Evolutionary conservation across 495 filamentous ascomycete genomes (phyloP).

Genomic region (Copromyces sp.): DNA sequence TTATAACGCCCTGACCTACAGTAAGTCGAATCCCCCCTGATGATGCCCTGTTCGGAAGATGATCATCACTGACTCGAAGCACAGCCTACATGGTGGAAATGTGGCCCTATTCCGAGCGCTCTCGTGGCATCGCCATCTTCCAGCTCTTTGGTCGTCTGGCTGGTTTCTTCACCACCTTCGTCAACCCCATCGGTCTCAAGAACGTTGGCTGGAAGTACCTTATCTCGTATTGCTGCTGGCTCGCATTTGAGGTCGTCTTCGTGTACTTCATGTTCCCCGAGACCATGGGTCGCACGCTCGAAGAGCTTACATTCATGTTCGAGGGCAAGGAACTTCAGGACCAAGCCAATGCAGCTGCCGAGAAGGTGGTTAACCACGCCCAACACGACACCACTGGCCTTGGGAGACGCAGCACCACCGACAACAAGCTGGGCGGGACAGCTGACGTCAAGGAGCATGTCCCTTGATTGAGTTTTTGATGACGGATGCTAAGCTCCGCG

Average conservation of each 20-base stretch:
- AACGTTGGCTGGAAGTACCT: conserved; percentile 50
- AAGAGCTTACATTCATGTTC: conserved; percentile 52
- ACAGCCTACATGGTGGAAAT: conserved; percentile 54
- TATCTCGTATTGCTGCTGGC: conserved; percentile 43
- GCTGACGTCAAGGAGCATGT: conserved; percentile 8
- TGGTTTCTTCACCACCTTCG: conserved; percentile 43
- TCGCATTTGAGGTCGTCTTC: conserved; percentile 46
- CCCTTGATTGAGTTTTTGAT: not conserved
- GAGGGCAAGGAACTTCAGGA: conserved; percentile 34
- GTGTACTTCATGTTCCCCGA: conserved; percentile 58
- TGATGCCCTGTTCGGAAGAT: not conserved
- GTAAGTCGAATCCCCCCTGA: conserved; percentile 22
- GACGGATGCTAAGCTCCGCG: not conserved
- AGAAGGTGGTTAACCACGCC: conserved; percentile 27
- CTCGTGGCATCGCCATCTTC: conserved; percentile 52
- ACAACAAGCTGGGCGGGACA: not conserved
- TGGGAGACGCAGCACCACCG: not conserved
- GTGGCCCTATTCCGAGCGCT: conserved; percentile 52
- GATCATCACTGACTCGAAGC: not conserved
- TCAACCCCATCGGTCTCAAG: conserved; percentile 56
- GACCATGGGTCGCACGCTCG: conserved; percentile 49
- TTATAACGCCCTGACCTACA: conserved; percentile 60
- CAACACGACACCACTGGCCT: not conserved
- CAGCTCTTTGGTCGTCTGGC: conserved; percentile 47
- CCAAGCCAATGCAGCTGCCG: conserved; percentile 26